Evolutionary conservation across 495 filamentous ascomycete species (phyloP), one percentile per base, ranked within the genome.

Genomic region (Aspergillus sclerotioniger): DNA sequence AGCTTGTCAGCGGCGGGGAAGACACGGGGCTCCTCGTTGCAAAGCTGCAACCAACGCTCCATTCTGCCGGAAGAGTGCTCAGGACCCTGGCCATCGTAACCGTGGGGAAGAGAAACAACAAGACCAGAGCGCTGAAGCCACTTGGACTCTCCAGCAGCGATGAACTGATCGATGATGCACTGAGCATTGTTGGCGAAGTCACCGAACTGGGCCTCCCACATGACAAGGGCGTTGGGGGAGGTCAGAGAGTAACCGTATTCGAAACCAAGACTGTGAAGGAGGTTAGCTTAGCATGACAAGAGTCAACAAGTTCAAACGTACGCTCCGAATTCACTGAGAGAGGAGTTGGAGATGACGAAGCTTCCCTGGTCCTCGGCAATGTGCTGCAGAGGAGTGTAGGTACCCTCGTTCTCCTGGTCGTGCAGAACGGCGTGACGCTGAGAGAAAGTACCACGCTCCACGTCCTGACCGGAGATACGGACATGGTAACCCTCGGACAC

Each of bases 201-300:
- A 79, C 94, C 94, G 72, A 98, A 98, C 77, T 98, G 94, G 32
- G 94, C 94, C 75, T 98, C 94, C 94, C 94, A 98, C 84, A 98
- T 92, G 59, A 98, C 91, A 29, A 98, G 84, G 41, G 93, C 94
- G 71, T 96, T 93, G 39, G 94, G 94, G 45, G 95, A 97, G 54
- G 91, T 95, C 47, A 98, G 76, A 8, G 95, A 98, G 79, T 98
- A 98, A 65, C 94, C 94, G 67, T 98, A 98, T 73, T 98, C 94
- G 70, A 98, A 98, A 57, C 94, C 94, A 62, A 98, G 89, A 65
- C 82, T 84, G 61, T 9, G 54, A 59, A 29, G 59, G 17, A 47
- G 28, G 57, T 76, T 65, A 75, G 72, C 53, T 55, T 50, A 32
- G 10, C 17, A 8, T 3, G 16, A 19, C 12, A 6, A 3, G 51